Evolutionary conservation across 2,329 filamentous ascomycete genomes (phyloP).

Genomic region (Aspergillus cejpii): DNA sequence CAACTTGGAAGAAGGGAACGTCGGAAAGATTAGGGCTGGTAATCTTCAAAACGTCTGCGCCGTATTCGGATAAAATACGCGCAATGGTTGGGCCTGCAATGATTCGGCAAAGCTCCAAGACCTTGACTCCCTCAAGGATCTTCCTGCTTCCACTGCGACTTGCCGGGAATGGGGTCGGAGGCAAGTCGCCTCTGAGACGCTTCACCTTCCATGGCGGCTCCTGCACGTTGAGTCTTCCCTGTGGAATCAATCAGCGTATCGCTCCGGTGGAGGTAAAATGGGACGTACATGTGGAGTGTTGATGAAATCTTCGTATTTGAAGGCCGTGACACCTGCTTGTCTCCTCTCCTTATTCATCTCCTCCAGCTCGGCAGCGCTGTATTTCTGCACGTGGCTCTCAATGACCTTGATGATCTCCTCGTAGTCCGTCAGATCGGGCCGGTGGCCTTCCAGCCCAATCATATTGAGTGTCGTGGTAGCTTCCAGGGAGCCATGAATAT

Average conservation of each 20-base stretch:
- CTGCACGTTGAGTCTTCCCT: slow-evolving; percentile 32
- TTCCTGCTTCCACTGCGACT: slow-evolving; percentile 29
- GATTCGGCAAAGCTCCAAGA: slow-evolving; percentile 66
- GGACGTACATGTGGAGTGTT: slow-evolving; percentile 48
- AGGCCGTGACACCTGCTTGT: slow-evolving; percentile 56
- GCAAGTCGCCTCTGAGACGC: slow-evolving; percentile 23
- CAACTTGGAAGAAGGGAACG: slow-evolving; percentile 65
- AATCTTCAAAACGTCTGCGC: slow-evolving; percentile 65
- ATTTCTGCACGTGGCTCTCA: slow-evolving; percentile 52
- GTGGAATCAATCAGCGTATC: not conserved
- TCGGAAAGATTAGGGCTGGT: slow-evolving; percentile 62
- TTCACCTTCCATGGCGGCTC: slow-evolving; percentile 34
- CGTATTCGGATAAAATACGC: slow-evolving; percentile 63
- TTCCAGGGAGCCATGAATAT: slow-evolving; percentile 68
- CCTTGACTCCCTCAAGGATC: slow-evolving; percentile 55
- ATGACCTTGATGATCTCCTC: slow-evolving; percentile 54
- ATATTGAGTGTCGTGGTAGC: slow-evolving; percentile 63
- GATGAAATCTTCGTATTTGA: slow-evolving; percentile 55
- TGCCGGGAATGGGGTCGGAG: slow-evolving; percentile 25
- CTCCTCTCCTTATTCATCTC: slow-evolving; percentile 49
- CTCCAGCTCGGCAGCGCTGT: slow-evolving; percentile 53
- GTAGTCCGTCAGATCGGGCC: slow-evolving; percentile 57
- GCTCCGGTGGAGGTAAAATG: not conserved
- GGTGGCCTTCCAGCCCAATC: slow-evolving; percentile 59
- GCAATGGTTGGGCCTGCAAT: slow-evolving; percentile 67